These are phyloP conservation scores for Wickerhamomyces strasburgensis DNA, from an alignment of 805 yeast species.

Conservation along the genomic window DNA sequence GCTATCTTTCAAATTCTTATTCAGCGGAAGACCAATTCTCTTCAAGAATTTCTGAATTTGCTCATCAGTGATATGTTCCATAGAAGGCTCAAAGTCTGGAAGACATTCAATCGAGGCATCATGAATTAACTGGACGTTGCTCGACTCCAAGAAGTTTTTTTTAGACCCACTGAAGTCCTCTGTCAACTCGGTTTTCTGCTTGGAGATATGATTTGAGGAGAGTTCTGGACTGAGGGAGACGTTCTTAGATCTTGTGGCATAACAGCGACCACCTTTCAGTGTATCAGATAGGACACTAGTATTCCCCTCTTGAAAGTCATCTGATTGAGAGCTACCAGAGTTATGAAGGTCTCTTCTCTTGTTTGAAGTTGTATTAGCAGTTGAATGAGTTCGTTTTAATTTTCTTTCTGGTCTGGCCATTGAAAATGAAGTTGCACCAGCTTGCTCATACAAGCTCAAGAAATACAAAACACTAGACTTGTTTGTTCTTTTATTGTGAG, in stretches of 20 bases:
- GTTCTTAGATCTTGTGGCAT: slow-evolving; percentile 16
- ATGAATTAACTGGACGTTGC: slow-evolving; percentile 20
- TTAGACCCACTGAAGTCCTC: neutral
- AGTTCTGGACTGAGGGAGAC: neutral
- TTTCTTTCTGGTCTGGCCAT: too few species aligned
- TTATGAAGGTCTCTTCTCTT: too few species aligned
- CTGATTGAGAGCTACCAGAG: too few species aligned
- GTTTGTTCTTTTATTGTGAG: too few species aligned
- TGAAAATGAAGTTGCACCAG: too few species aligned
- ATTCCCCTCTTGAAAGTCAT: too few species aligned
- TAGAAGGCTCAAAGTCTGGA: slow-evolving; percentile 20
- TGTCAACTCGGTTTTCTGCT: too few species aligned
- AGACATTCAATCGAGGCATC: slow-evolving; percentile 9
- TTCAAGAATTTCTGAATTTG: slow-evolving; percentile 11
- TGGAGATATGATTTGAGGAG: too few species aligned
- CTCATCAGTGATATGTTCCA: slow-evolving; percentile 5
- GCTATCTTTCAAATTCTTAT: slow-evolving; percentile 10
- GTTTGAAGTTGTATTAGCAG: too few species aligned
- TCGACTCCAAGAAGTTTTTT: slow-evolving; percentile 8
- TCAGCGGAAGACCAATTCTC: slow-evolving; percentile 9
- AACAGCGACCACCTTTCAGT: slow-evolving; percentile 2
- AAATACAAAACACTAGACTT: too few species aligned
- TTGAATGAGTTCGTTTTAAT: too few species aligned
- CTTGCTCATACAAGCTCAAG: too few species aligned
- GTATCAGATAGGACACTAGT: neutral